These are phyloP conservation scores for Populus nigra DNA, from an alignment of 345 rosid genomes.

Conservation along the genomic window DNA sequence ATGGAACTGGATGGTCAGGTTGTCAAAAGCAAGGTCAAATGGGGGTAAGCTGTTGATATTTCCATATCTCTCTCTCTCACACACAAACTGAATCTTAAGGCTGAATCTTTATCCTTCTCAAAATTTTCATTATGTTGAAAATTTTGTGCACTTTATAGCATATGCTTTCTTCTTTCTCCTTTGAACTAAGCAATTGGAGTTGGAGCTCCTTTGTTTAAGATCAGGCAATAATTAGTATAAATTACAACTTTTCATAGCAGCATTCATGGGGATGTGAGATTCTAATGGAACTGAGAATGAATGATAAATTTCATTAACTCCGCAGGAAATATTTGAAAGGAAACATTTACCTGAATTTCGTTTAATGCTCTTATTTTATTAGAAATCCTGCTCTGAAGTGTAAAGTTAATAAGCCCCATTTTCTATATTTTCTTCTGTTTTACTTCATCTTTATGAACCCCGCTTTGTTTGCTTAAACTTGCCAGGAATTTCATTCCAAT, in stretches of 20 bases:
- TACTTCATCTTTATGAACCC: background rate
- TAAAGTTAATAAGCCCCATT: background rate
- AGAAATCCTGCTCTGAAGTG: background rate
- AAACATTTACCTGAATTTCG: background rate
- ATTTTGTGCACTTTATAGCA: background rate
- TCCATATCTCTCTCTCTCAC: background rate
- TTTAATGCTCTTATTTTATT: background rate
- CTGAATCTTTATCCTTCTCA: background rate
- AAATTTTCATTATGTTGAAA: background rate
- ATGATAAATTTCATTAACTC: background rate
- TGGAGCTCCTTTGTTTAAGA: background rate
- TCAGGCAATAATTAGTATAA: background rate
- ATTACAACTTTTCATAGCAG: background rate
- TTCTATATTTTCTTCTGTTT: background rate
- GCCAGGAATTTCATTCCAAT: background rate
- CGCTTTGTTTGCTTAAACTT: background rate
- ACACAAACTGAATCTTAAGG: background rate
- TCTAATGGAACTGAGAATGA: background rate
- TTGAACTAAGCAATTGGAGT: background rate
- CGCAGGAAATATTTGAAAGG: background rate
- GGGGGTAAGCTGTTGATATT: constrained; percentile 52
- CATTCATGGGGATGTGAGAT: background rate
- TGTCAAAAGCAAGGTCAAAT: constrained; percentile 72
- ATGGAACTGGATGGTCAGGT: constrained; percentile 87
- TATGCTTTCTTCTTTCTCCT: background rate